These are phyloP conservation scores for Cryptococcus sp. DNA, from an alignment of 1,284 basidiomycete species.

Conservation along the genomic window DNA sequence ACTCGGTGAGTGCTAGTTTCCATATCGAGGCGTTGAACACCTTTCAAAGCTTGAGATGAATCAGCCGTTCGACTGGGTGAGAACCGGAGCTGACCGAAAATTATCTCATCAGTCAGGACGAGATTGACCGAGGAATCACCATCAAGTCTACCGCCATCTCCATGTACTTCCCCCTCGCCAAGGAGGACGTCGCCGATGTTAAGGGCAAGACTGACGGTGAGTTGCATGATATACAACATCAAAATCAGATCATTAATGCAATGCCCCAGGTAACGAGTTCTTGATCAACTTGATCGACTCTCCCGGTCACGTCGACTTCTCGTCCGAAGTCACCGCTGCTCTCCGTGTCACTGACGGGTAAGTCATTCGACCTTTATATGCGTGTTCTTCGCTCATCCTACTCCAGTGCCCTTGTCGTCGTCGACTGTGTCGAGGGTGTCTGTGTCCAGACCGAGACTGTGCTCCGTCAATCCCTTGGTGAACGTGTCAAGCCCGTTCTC, in stretches of 20 bases:
- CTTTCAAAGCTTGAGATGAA: not conserved
- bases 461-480: slow-evolving; percentile 92
- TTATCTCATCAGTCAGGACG: slow-evolving; percentile 69
- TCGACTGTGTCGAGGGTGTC: slow-evolving; percentile 99
- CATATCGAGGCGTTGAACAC: not conserved
- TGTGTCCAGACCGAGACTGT: slow-evolving; percentile 99
- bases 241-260: not conserved
- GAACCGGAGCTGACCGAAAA: slow-evolving; percentile 3
- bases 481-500: slow-evolving; percentile 99
- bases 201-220: slow-evolving; percentile 91
- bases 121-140: slow-evolving; percentile 99
- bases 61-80: too few species aligned
- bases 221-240: slow-evolving; percentile 7
- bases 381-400: not conserved
- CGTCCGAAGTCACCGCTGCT: slow-evolving; percentile 98
- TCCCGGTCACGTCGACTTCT: slow-evolving; percentile 99
- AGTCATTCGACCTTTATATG: slow-evolving; percentile 10
- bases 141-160: slow-evolving; percentile 99
- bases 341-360: slow-evolving; percentile 95
- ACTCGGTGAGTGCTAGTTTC: slow-evolving; percentile 58
- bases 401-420: slow-evolving; percentile 86
- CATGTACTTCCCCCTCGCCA: slow-evolving; percentile 97
- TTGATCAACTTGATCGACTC: slow-evolving; percentile 99
- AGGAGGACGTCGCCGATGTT: slow-evolving; percentile 82
- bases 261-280: slow-evolving; percentile 79